Conservation (phyloP, 2,329 filamentous ascomycete genomes). For the Zalaria obscura region DNA sequence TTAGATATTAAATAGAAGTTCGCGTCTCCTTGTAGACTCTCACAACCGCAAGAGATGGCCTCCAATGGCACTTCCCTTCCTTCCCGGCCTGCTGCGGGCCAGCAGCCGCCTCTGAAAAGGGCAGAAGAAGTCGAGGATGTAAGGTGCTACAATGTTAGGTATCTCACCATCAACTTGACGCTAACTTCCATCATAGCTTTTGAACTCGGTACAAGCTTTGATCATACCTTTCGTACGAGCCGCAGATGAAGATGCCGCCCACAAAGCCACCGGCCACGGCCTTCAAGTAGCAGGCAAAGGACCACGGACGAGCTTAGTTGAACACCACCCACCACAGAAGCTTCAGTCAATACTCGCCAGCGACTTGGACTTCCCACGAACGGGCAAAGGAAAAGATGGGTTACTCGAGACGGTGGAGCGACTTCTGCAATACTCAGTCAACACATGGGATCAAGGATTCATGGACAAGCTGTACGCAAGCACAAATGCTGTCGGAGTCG, state of each 20-base stretch:
- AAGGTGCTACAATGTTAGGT: slow-evolving; percentile 1
- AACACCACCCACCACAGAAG: slow-evolving; percentile 29
- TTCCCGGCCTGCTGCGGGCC: not conserved
- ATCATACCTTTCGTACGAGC: slow-evolving; percentile 56
- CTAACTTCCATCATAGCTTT: slow-evolving; percentile 36
- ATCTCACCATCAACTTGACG: not conserved
- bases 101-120: slow-evolving; percentile 10
- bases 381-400: slow-evolving; percentile 26
- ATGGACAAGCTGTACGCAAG: slow-evolving; percentile 89
- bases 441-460: slow-evolving; percentile 98
- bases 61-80: too few relatives aligned
- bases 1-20: too few relatives aligned
- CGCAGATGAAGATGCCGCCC: slow-evolving; percentile 50
- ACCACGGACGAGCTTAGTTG: slow-evolving; percentile 28
- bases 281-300: slow-evolving; percentile 49
- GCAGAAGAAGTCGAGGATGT: slow-evolving; percentile 23
- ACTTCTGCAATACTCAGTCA: slow-evolving; percentile 75
- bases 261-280: slow-evolving; percentile 42
- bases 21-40: too few relatives aligned
- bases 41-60: too few relatives aligned
- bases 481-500: slow-evolving; percentile 74
- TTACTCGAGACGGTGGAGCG: slow-evolving; percentile 41
- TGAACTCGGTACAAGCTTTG: slow-evolving; percentile 51
- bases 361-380: slow-evolving; percentile 20
- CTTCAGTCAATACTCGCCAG: slow-evolving; percentile 25